Base-by-base conservation (phyloP, 176 grass and related monocot genomes). In the Aegilops speltoides region DNA sequence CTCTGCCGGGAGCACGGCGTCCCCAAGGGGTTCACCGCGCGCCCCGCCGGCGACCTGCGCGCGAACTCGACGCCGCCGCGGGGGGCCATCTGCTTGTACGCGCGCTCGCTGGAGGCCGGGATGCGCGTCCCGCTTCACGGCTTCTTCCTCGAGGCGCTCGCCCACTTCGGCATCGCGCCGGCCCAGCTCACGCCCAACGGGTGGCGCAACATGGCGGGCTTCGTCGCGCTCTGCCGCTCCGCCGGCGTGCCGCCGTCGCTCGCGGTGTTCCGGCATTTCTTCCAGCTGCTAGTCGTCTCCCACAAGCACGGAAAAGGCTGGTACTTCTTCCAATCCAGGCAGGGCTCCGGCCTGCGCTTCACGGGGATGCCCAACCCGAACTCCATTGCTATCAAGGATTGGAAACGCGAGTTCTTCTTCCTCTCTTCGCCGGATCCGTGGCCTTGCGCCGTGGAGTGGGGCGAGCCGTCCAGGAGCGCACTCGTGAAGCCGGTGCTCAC, bases 251-350 rank as follows among this genome's bases (percentile, higher is more conserved):
- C 20, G 20, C 34, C 4, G 10, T 71, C 20, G 2, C 68, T 71
- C 20, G 34, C 68, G 4, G 17, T 71, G 68, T 71, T 71, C 68
- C 68, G 20, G 34, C 20, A 1, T 5, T 71, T 71, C 20, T 71
- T 71, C 10, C 0, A 13, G 8, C 19, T 71, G 33, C 1, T 0
- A 0, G 1, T 6, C 33, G 1, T 3, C 9, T 1, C 0, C 34
- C 19, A 38, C 0, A 7, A 0, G 68, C 34, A 69, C 16, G 0
- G 0, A 5, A 36, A n/a, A 40, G 68, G 34, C 0, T 71, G 68
- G 68, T 40, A 71, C 20, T 23, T 5, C 0, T 40, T 40, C 34
- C 33, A 0, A 6, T 0, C 34, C 33, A 71, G 20, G 34, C 1
- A 40, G 4, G 10, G 20, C 34, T 3, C 68, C 20, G 34, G 34